Conservation (phyloP, 176 grass and related monocot genomes). For the Bothriochloa decipiens region DNA sequence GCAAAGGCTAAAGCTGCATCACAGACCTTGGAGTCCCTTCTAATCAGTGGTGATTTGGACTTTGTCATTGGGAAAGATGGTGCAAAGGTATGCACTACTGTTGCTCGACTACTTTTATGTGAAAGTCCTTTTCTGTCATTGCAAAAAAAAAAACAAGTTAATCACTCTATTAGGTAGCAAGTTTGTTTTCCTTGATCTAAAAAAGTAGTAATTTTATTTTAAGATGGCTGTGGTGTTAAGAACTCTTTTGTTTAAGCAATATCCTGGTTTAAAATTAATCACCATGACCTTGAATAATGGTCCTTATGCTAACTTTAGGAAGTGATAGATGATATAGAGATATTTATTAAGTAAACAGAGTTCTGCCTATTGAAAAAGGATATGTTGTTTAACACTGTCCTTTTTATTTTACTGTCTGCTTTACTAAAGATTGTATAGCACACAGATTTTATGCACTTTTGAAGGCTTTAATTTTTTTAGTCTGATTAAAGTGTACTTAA, state of each 20-base stretch:
- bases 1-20: slow-evolving; percentile 61
- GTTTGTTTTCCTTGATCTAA: neutral
- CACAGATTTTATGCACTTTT: slow-evolving; percentile 10
- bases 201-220: neutral
- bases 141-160: neutral
- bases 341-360: neutral
- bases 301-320: neutral
- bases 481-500: slow-evolving; percentile 15
- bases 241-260: neutral
- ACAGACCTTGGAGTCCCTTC: slow-evolving; percentile 79
- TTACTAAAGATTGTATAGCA: neutral
- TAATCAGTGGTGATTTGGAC: slow-evolving; percentile 57
- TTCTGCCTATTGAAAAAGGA: neutral
- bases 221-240: neutral
- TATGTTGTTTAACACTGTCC: neutral
- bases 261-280: neutral
- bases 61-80: slow-evolving; percentile 67
- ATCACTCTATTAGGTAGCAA: slow-evolving; percentile 6
- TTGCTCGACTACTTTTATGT: slow-evolving; percentile 22
- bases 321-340: neutral
- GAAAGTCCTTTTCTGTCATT: neutral
- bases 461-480: neutral
- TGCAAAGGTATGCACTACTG: slow-evolving; percentile 54
- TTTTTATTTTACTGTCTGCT: neutral
- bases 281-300: neutral